A percentile compares a stretch with the other conserved stretches of the same genome.
Evolutionary conservation across 2,329 filamentous ascomycete genomes (phyloP).

Genomic region (Fusarium sp.): DNA sequence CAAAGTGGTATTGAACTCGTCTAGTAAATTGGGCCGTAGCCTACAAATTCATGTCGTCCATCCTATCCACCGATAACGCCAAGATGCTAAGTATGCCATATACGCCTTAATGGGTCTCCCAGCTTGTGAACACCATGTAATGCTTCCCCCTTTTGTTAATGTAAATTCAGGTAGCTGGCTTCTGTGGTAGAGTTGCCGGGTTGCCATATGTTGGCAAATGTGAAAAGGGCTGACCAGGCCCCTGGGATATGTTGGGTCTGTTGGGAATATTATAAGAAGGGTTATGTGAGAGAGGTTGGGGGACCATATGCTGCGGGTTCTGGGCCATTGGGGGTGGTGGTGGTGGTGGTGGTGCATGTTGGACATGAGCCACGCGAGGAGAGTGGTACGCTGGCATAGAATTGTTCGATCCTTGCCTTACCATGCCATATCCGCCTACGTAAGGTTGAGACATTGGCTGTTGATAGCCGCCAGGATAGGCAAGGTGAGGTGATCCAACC

Average conservation of each 20-base stretch:
- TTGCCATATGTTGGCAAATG: conserved; percentile 67
- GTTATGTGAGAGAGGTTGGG: conserved; percentile 56
- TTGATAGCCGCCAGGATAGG: conserved; percentile 59
- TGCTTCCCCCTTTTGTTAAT: conserved; percentile 39
- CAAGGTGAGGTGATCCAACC: conserved; percentile 60
- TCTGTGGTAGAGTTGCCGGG: conserved; percentile 67
- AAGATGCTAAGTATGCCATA: conserved; percentile 51
- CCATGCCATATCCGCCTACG: conserved; percentile 63
- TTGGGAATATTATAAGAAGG: conserved; percentile 56
- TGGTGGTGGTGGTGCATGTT: conserved; percentile 56
- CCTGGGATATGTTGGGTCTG: conserved; percentile 57
- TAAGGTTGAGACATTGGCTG: conserved; percentile 58
- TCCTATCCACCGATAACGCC: conserved; percentile 53
- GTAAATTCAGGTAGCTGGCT: conserved; percentile 62
- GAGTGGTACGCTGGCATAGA: conserved; percentile 62
- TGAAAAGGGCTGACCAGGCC: conserved; percentile 57
- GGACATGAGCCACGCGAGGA: conserved; percentile 47
- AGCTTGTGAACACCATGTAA: conserved; percentile 43
- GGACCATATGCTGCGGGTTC: conserved; percentile 51
- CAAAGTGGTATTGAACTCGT: conserved; percentile 45
- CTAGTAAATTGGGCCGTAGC: conserved; percentile 44
- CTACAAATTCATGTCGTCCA: conserved; percentile 47
- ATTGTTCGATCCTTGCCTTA: conserved; percentile 64
- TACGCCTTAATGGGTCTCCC: conserved; percentile 46
- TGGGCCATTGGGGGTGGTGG: conserved; percentile 51